Evolutionary conservation across 306 rosid genomes (phyloP), one percentile per base, ranked within the genome.

Genomic region (Geum urbanum): DNA sequence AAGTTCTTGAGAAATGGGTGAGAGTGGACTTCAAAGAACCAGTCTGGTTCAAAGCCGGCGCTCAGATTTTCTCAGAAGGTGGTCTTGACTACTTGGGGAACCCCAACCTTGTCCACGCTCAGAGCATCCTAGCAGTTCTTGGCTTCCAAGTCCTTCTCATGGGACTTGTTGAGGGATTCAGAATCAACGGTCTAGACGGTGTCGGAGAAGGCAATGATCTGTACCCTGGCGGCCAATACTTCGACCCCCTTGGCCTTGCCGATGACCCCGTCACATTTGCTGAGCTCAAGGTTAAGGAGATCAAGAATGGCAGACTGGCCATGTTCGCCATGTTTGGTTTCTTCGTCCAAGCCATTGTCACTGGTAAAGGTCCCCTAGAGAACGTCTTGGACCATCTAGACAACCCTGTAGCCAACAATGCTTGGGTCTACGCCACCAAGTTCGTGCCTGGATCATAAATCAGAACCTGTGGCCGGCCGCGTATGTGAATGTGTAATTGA

Each of bases 261-360:
- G 92, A 92, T 48, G 98, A 92, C 78, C 98, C 98, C 0, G 86
- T 40, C 67, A 65, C 92, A 14, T 92, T 92, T 32, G 89, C 95
- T 16, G 98, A 89, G 79, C 96, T 92, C 10, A 92, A 92, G 78
- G 96, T 89, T 5, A 92, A 92, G 85, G 98, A 92, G 66, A 84
- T 92, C 63, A 92, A 92, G 88, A 92, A 89, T 45, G 92, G 96
- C 18, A 73, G 96, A 60, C 75, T 89, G 39, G 98, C 98, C 49
- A 92, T 92, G 98, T 92, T 92, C 80, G 84, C 98, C 15, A 92
- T 87, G 98, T 92, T 92, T 68, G 96, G 96, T 12, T 92, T 92
- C 91, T 92, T 89, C 76, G 98, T 92, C 51, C 98, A 92, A 72
- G 98, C 98, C 78, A 92, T 92, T 74, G 92, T 92, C 63, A 92